A percentile compares a stretch with the other conserved stretches of the same genome.
Conservation (phyloP, 1,284 basidiomycete genomes). For the Chalciporus sp. region DNA sequence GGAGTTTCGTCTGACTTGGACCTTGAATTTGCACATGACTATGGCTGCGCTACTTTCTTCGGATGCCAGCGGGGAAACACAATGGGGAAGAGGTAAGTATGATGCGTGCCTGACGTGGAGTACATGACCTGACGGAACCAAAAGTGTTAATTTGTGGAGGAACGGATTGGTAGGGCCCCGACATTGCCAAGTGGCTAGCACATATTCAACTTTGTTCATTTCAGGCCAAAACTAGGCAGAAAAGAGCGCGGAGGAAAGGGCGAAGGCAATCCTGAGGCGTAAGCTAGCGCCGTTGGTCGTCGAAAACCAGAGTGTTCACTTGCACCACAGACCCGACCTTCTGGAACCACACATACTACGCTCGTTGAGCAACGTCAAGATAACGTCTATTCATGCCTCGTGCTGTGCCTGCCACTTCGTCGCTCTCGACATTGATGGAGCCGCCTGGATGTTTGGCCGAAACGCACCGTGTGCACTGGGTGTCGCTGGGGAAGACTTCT, state of each 20-base stretch:
- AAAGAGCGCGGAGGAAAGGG: constrained; percentile 58
- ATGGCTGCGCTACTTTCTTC: constrained; percentile 31
- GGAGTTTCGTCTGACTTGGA: constrained; percentile 15
- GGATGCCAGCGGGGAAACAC: constrained; percentile 26
- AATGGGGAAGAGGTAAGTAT: constrained; percentile 38
- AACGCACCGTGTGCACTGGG: constrained; percentile 68
- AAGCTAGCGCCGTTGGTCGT: constrained; percentile 20
- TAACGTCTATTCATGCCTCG: constrained; percentile 70
- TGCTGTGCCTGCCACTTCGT: constrained; percentile 77
- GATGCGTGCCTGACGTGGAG: constrained; percentile 11
- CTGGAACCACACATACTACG: constrained; percentile 87
- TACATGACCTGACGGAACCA: constrained; percentile 15
- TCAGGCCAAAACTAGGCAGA: constrained; percentile 65
- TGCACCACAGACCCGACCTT: constrained; percentile 62
- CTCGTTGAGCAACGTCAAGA: constrained; percentile 80
- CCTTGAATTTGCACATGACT: constrained; percentile 30
- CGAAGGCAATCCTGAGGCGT: constrained; percentile 45
- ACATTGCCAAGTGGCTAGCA: neutral
- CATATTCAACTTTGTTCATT: constrained; percentile 19
- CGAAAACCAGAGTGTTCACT: constrained; percentile 5
- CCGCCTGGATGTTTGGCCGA: constrained; percentile 86
- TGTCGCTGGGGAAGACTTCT: constrained; percentile 50
- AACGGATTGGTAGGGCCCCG: constrained; percentile 73
- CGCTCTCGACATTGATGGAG: constrained; percentile 72
- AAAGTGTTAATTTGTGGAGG: constrained; percentile 82